Evolutionary conservation across 768 basidiomycete genomes (phyloP), one percentile per base, ranked within the genome.

Genomic region (Russula lepida): DNA sequence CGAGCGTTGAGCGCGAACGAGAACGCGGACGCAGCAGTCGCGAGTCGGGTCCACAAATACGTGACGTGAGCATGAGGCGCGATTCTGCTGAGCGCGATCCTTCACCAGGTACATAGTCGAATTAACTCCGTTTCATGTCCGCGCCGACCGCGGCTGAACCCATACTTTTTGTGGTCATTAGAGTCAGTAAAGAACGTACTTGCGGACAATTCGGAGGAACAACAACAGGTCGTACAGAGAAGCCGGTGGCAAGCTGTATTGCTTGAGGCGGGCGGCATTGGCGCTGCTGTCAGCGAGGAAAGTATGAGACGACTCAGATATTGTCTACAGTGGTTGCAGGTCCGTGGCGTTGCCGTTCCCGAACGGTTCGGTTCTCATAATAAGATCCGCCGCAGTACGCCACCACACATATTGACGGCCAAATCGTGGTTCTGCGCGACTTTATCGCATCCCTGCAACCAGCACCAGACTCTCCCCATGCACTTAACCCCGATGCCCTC

Each of bases 241-340:
- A 88, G 88, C 71, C 77, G 88, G 44, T 92, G 89, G 92, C 91
- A 93, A 67, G 82, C 87, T 0, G 81, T 94, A 28, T 74, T 95
- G 43, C 77, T 88, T 25, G 92, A 95, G 72, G 92, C 91, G 2
- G 91, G 92, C 15, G 92, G 92, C 0, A 77, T 95, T 35, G 82
- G 91, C 59, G 91, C 89, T 0, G 92, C 93, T 8, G 77, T 95
- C 33, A 92, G 91, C 71, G 92, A 94, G 64, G 93, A 95, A 72
- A 92, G 86, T 68, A 89, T 95, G 88, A 78, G 89, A 58, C 78
- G 88, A 56, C 73, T 95, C 43, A 84, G 85, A 70, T 95, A 94
- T 69, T 92, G 89, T 72, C 70, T 95, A 30, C 83, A 90, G 59
- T 95, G 92, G 91, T 76, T 95, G 19, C 86, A 89, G 77, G 90